Percentiles rank a stretch among this genome's conserved stretches.
These are phyloP conservation scores for Avicennia marina DNA, from an alignment of 257 asterid species.

Conservation along the genomic window DNA sequence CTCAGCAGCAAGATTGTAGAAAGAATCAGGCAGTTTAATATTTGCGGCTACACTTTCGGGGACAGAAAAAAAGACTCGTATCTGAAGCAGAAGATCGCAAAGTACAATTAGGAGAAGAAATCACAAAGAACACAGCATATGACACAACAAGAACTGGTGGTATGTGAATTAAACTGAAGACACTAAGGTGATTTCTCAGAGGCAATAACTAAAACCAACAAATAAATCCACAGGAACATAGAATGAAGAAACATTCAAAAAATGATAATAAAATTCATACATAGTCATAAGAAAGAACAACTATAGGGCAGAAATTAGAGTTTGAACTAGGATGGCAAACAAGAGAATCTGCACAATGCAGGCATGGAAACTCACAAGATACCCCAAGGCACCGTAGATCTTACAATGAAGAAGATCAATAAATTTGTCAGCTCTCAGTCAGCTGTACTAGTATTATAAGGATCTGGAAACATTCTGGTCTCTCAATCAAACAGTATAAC, in stretches of 20 bases:
- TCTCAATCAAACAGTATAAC: neutral
- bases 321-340: neutral
- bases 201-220: neutral
- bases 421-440: neutral
- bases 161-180: slow-evolving; percentile 11
- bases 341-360: neutral
- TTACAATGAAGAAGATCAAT: neutral
- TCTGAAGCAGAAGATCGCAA: slow-evolving; percentile 24
- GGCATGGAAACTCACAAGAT: neutral
- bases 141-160: neutral
- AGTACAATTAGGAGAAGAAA: too few species aligned
- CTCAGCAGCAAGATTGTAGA: slow-evolving; percentile 61
- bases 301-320: slow-evolving; percentile 1
- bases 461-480: neutral
- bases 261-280: slow-evolving; percentile 40
- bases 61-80: slow-evolving; percentile 82
- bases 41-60: slow-evolving; percentile 78
- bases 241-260: neutral
- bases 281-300: slow-evolving; percentile 13
- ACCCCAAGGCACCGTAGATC: neutral
- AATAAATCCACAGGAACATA: neutral
- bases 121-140: neutral
- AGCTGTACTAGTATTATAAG: neutral
- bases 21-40: slow-evolving; percentile 81
- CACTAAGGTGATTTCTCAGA: neutral